phyloP scores from a whole-genome alignment of 1,284 basidiomycete species.

The Cronartium quercuum region DNA sequence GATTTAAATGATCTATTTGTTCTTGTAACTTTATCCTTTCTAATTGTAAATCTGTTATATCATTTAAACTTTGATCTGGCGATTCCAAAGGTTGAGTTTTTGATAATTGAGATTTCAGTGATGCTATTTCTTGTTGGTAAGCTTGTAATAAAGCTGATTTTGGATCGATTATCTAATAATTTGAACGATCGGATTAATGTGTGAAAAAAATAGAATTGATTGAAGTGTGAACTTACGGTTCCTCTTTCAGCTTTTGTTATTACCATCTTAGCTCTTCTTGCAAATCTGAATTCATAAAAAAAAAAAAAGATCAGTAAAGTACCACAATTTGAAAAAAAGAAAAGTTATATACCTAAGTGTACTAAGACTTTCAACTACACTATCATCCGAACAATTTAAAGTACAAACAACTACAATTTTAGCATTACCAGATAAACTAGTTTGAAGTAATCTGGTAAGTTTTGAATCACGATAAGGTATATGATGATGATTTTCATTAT shows the following conservation, averaged over 20 bases:
- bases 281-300: conserved; percentile 51
- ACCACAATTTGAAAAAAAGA: neutral
- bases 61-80: conserved; percentile 32
- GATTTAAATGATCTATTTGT: conserved; percentile 39
- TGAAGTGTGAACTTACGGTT: conserved; percentile 45
- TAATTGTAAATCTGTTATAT: conserved; percentile 15
- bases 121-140: conserved; percentile 52
- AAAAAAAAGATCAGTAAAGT: neutral
- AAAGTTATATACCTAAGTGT: conserved; percentile 46
- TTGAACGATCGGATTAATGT: neutral
- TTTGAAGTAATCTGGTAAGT: conserved; percentile 83
- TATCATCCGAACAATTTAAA: conserved; percentile 55
- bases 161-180: conserved; percentile 39
- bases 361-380: conserved; percentile 55
- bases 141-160: conserved; percentile 51
- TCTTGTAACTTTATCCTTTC: conserved; percentile 38
- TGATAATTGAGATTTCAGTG: conserved; percentile 48
- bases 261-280: conserved; percentile 56
- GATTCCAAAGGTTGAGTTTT: conserved; percentile 19
- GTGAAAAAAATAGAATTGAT: neutral
- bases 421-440: conserved; percentile 87
- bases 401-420: conserved; percentile 95
- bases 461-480: conserved; percentile 95
- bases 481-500: conserved; percentile 57
- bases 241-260: conserved; percentile 57